Evolutionary conservation across 75 land plant genomes (phyloP).

Genomic region (Pseudotsuga menziesii): DNA sequence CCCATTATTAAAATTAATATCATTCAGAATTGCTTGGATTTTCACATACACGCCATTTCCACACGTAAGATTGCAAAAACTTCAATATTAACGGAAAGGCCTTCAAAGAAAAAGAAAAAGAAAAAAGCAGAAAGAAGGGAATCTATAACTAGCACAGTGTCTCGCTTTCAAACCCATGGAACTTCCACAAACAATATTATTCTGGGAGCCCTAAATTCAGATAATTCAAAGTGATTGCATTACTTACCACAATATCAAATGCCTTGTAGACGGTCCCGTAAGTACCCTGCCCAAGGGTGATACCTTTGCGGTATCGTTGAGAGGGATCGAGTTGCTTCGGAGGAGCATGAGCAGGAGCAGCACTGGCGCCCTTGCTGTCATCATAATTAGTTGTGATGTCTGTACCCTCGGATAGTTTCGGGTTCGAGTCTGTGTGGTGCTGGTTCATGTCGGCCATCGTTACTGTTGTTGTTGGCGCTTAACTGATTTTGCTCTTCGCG

Average conservation of each 20-base stretch:
- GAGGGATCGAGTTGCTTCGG: slow-evolving; percentile 15
- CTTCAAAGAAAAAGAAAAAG: not conserved
- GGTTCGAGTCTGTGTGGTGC: slow-evolving; percentile 1
- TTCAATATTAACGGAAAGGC: not conserved
- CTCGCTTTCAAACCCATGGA: not conserved
- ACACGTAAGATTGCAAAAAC: not conserved
- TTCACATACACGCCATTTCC: not conserved
- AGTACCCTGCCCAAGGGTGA: slow-evolving; percentile 86
- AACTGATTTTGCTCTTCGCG: too few species aligned
- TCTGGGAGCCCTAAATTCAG: not conserved
- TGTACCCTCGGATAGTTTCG: not conserved
- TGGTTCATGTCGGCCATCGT: slow-evolving; percentile 5
- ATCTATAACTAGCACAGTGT: not conserved
- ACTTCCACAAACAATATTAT: not conserved
- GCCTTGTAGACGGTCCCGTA: slow-evolving; percentile 97
- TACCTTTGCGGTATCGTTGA: slow-evolving; percentile 74
- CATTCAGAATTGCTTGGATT: not conserved
- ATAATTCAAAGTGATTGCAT: not conserved
- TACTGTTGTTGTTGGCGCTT: too few species aligned
- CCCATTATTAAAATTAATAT: too few species aligned
- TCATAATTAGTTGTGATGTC: not conserved
- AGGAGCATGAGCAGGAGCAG: not conserved
- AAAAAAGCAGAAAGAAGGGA: not conserved
- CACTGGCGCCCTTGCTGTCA: not conserved
- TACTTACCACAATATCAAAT: slow-evolving; percentile 68